These are phyloP conservation scores for Crithidia brevicula DNA, from an alignment of 208 protist genomes.

Conservation along the genomic window DNA sequence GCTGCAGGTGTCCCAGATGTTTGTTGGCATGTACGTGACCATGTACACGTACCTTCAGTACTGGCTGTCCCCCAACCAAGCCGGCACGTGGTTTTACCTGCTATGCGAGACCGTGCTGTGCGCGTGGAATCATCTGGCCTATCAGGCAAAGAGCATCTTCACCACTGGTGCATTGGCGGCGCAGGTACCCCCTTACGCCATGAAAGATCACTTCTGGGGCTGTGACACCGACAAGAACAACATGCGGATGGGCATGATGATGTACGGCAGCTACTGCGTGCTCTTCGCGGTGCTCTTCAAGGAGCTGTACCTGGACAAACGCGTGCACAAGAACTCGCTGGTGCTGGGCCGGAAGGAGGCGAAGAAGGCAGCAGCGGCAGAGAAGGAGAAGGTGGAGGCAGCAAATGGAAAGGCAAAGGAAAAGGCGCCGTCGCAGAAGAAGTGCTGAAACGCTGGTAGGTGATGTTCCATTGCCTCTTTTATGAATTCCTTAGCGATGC, in stretches of 20 bases:
- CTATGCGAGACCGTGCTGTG: slow-evolving; percentile 9
- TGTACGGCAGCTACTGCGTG: slow-evolving; percentile 91
- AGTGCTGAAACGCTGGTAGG: background rate
- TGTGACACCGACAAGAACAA: slow-evolving; percentile 52
- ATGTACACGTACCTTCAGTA: slow-evolving; percentile 44
- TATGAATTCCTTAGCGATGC: too few relatives aligned
- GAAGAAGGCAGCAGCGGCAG: background rate
- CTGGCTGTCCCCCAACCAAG: slow-evolving; percentile 29
- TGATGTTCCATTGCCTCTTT: too few relatives aligned
- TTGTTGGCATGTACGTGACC: slow-evolving; percentile 78
- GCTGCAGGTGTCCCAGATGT: slow-evolving; percentile 92
- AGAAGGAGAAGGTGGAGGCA: background rate
- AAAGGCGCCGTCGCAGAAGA: background rate
- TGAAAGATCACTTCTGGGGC: slow-evolving; percentile 35
- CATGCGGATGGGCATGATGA: slow-evolving; percentile 59
- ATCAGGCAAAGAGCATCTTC: slow-evolving; percentile 28
- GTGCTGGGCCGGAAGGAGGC: slow-evolving; percentile 19
- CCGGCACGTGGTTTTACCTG: slow-evolving; percentile 22
- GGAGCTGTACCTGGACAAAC: slow-evolving; percentile 42
- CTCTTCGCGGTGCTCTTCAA: slow-evolving; percentile 86
- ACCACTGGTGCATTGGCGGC: slow-evolving; percentile 40
- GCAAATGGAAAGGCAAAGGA: background rate
- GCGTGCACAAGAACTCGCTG: slow-evolving; percentile 27
- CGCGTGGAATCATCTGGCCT: slow-evolving; percentile 2
- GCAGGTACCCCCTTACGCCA: slow-evolving; percentile 38